A percentile compares a stretch with the other conserved stretches of the same genome.
phyloP scores from a whole-genome alignment of 2,329 filamentous ascomycete genomes.

The Cladosporium sp. region DNA sequence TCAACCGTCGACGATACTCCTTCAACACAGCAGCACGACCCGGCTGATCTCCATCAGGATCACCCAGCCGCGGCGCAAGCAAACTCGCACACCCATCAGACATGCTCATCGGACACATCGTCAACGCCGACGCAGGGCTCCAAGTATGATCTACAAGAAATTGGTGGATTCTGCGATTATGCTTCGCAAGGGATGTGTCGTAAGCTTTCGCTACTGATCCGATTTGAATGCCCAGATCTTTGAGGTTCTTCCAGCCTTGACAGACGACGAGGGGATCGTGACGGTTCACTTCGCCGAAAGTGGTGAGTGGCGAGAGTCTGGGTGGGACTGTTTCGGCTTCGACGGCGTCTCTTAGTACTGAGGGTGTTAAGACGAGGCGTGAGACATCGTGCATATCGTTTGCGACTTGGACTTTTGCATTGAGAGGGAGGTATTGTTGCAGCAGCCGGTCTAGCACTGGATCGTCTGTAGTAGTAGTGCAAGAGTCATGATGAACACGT shows the following conservation, averaged over 20 bases:
- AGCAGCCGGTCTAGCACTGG: neutral
- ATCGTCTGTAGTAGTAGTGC: neutral
- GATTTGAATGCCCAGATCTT: neutral
- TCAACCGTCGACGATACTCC: conserved; percentile 47
- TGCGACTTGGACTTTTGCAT: neutral
- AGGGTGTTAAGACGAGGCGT: neutral
- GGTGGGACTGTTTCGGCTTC: neutral
- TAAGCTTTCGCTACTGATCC: neutral
- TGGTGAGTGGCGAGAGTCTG: neutral
- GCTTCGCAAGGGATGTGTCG: conserved; percentile 13
- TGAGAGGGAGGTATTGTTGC: neutral
- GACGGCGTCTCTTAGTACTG: neutral
- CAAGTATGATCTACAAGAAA: conserved; percentile 58
- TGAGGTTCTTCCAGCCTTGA: neutral
- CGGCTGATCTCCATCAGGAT: conserved; percentile 1
- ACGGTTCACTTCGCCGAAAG: neutral
- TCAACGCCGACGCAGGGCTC: conserved; percentile 56
- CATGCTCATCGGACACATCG: conserved; percentile 64
- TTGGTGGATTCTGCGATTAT: conserved; percentile 54
- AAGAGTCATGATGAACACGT: neutral
- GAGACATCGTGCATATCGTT: conserved; percentile 17
- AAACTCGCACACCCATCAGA: conserved; percentile 58
- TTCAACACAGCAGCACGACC: conserved; percentile 19
- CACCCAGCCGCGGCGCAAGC: conserved; percentile 43
- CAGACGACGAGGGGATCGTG: neutral